Base-by-base conservation (phyloP, 2,329 filamentous ascomycete genomes). In the Fusarium sp. region DNA sequence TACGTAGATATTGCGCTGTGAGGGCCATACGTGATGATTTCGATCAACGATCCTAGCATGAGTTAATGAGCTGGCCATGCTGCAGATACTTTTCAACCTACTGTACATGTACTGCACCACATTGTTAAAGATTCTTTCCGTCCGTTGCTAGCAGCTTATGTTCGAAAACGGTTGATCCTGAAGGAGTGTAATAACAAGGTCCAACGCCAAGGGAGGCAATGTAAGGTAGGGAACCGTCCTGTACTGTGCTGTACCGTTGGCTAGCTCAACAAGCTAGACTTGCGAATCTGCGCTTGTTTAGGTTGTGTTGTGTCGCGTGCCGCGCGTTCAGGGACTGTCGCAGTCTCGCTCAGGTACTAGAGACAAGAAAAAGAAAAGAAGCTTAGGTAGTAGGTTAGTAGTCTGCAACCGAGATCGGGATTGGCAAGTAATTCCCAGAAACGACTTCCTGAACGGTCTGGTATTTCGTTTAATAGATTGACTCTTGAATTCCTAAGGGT, bases 271-370 rank as follows among this genome's bases (percentile, higher is more conserved):
- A 27, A 25, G 42, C 10, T 40, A 37, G 16, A 30, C 30, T 47
- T 47, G 42, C 12, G 32, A 44, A 24, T 47, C 45, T 32, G 25
- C 44, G 30, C 45, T 46, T 53, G 30, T 71, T 65, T 45, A 25
- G 51, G 46, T 27, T 56, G 41, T 37, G 34, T 37, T 30, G 34
- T 60, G 68, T 70, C 68, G 59, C 60, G 68, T 71, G 68, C 68
- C 68, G 68, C 68, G 59, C 68, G 56, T 71, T 68, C 68, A 71
- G 55, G 63, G 42, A 59, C 44, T 49, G 22, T 24, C 14, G 22
- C 14, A 18, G 34, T 37, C 16, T 13, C 46, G 12, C 32, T 48
- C 32, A 53, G 51, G 62, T 55, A 65, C 54, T 42, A 56, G 54
- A 70, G 63, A 51, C 63, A 52, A 53, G 42, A 22, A 32, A 24